A percentile compares a stretch with the other conserved stretches of the same genome.
These are phyloP conservation scores for Miscanthus lutarioriparius DNA, from an alignment of 176 grass and related monocot genomes.

Conservation along the genomic window DNA sequence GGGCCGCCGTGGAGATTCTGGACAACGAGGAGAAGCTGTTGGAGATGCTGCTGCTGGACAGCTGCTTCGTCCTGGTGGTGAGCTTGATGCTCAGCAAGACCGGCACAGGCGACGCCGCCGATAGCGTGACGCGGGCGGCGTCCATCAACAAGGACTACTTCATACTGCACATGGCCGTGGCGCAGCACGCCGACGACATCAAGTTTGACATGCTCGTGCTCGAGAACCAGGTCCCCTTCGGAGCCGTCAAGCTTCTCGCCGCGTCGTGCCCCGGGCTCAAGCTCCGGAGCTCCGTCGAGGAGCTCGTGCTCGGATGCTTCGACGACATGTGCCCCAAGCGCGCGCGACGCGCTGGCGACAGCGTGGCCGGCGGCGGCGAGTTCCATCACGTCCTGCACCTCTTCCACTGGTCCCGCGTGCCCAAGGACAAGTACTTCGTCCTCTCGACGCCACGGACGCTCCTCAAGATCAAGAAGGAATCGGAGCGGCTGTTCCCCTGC, in stretches of 20 bases:
- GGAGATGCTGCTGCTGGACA: constrained; percentile 62
- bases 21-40: constrained; percentile 31
- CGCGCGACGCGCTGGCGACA: not conserved
- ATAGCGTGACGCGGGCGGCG: constrained; percentile 25
- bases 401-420: constrained; percentile 54
- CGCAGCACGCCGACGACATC: constrained; percentile 47
- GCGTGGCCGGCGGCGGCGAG: not conserved
- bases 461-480: constrained; percentile 41
- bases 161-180: constrained; percentile 42
- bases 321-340: constrained; percentile 42
- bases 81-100: constrained; percentile 39
- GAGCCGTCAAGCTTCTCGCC: constrained; percentile 43
- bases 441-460: constrained; percentile 31
- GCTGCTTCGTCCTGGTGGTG: constrained; percentile 46
- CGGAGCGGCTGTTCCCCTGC: constrained; percentile 44
- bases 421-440: constrained; percentile 29
- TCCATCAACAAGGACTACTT: constrained; percentile 43
- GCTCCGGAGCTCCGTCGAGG: constrained; percentile 24
- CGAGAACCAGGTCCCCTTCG: constrained; percentile 62
- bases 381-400: constrained; percentile 57
- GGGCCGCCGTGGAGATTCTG: not conserved
- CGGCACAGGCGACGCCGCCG: not conserved
- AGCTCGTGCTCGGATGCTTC: constrained; percentile 50
- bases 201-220: constrained; percentile 53
- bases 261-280: constrained; percentile 25